Evolutionary conservation across 257 asterid genomes (phyloP), one percentile per base, ranked within the genome.

Genomic region (Solanum tarijense): DNA sequence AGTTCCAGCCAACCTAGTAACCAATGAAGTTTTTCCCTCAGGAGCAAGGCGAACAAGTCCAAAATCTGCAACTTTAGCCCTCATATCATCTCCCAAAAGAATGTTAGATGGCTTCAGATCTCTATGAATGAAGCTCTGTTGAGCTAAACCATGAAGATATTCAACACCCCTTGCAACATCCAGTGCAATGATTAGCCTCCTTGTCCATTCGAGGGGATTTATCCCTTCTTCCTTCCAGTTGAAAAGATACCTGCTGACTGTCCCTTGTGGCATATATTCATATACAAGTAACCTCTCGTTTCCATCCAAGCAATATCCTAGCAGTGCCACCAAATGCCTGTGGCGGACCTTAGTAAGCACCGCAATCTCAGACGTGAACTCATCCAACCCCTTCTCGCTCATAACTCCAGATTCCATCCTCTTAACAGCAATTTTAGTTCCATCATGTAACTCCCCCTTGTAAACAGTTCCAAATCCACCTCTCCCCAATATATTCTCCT

Each of bases 21-120:
- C 89, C 48, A 87, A 27, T 58, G 89, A 87, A 43, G 86, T 76
- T 87, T 87, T 79, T 36, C 89, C 89, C 6, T 87, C 89, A 11
- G 89, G 89, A 39, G 86, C 89, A n/a, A 87, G 89, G 86, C 89
- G 89, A 79, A 87, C 89, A 55, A 87, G 89, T 68, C 89, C 89
- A 81, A 79, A 79, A 79, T 79, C 85, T 43, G 85, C 85, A 25
- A 79, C 85, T 79, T 79, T 79, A 43, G 85, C 85, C 66, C 85
- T 79, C 85, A 79, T 79, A 79, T 79, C 85, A 79, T 79, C 85
- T 79, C 85, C 85, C 85, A 79, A 79, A 31, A 79, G 85, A 79
- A 79, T 79, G 39, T 79, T 79, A 27, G 85, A 79, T 9, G 85
- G 85, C 85, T 79, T 79, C 66, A 79, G 66, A 79, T 79, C 85